Evolutionary conservation across 495 filamentous ascomycete species (phyloP).

Genomic region (Xylaria intraflava): DNA sequence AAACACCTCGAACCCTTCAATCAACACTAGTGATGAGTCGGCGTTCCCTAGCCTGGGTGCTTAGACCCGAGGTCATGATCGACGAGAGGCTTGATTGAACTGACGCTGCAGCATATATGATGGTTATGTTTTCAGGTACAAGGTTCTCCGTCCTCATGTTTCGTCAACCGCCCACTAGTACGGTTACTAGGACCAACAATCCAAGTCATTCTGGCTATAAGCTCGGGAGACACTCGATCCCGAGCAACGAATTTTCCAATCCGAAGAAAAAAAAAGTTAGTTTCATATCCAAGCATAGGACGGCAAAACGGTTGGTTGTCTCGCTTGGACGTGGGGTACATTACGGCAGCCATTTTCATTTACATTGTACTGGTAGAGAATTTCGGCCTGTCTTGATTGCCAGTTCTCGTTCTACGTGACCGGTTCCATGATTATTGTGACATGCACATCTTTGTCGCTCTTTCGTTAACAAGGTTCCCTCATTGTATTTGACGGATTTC

Average conservation of each 20-base stretch:
- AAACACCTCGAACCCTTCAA: slow-evolving; percentile 29
- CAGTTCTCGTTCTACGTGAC: slow-evolving; percentile 2
- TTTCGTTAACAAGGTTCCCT: not conserved
- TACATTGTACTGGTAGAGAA: slow-evolving; percentile 19
- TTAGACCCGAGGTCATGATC: slow-evolving; percentile 17
- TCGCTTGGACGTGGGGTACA: slow-evolving; percentile 11
- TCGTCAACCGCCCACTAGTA: slow-evolving; percentile 10
- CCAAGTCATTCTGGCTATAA: slow-evolving; percentile 19
- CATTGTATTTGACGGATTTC: no score
- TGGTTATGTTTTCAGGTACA: slow-evolving; percentile 15
- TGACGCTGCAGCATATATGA: not conserved
- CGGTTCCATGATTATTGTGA: not conserved
- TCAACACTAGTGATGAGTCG: slow-evolving; percentile 58
- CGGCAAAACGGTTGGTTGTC: slow-evolving; percentile 11
- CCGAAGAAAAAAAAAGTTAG: slow-evolving; percentile 29
- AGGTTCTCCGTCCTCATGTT: slow-evolving; percentile 14
- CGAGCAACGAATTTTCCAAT: slow-evolving; percentile 14
- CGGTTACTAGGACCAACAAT: slow-evolving; percentile 11
- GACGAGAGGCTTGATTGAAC: slow-evolving; percentile 1
- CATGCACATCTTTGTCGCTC: not conserved
- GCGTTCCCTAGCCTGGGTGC: slow-evolving; percentile 71
- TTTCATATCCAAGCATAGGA: slow-evolving; percentile 17
- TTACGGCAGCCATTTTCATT: slow-evolving; percentile 13
- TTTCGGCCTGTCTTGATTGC: not conserved
- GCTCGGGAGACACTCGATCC: slow-evolving; percentile 15